These are phyloP conservation scores for Musa beccarii DNA, from an alignment of 176 grass and related monocot species.

Conservation along the genomic window DNA sequence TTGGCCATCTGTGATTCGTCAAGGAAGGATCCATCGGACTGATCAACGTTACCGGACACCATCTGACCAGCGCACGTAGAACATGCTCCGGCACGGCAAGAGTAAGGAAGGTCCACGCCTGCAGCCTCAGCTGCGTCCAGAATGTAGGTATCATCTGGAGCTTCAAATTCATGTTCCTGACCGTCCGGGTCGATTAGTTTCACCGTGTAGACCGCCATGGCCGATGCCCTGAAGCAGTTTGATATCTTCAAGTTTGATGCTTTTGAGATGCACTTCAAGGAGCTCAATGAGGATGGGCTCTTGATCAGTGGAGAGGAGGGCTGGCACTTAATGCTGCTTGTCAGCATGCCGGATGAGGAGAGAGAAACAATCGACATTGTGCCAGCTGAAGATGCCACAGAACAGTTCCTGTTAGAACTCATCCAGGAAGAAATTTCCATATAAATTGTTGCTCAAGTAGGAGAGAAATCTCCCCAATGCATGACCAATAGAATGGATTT, in stretches of 20 bases:
- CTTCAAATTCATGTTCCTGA: constrained; percentile 47
- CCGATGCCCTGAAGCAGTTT: constrained; percentile 38
- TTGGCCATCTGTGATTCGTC: constrained; percentile 56
- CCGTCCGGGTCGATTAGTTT: constrained; percentile 63
- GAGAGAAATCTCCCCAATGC: background rate
- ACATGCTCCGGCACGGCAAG: constrained; percentile 79
- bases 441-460: background rate
- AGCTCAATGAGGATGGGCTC: constrained; percentile 35
- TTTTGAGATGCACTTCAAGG: constrained; percentile 29
- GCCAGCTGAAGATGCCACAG: background rate
- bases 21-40: constrained; percentile 77
- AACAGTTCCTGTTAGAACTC: too few relatives aligned
- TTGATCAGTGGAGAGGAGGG: constrained; percentile 16
- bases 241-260: constrained; percentile 29
- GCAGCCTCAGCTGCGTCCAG: constrained; percentile 56
- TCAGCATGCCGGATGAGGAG: constrained; percentile 21
- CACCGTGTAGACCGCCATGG: constrained; percentile 63
- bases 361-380: constrained; percentile 47
- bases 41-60: constrained; percentile 41
- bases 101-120: constrained; percentile 76
- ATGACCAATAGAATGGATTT: background rate
- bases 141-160: constrained; percentile 75
- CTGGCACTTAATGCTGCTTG: constrained; percentile 30
- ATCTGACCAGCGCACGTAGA: constrained; percentile 76
- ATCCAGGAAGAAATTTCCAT: background rate